Evolutionary conservation across 2,329 filamentous ascomycete genomes (phyloP).

Genomic region (Exophiala calicioides): DNA sequence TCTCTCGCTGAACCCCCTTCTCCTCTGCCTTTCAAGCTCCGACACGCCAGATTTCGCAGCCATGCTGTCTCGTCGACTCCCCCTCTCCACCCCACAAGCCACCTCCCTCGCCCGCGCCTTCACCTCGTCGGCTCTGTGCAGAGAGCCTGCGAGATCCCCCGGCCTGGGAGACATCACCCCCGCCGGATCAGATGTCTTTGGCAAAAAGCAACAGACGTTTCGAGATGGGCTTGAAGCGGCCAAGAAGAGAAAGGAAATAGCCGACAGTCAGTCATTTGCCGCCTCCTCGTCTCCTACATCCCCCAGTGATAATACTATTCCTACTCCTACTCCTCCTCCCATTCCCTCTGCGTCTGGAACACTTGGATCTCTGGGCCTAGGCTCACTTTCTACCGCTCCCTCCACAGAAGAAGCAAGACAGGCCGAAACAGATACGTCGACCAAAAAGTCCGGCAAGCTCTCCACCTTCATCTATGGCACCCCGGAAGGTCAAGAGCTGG

Average conservation of each 20-base stretch:
- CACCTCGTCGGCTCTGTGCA: conserved; percentile 52
- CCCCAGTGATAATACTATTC: too few species aligned
- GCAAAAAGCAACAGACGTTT: conserved; percentile 80
- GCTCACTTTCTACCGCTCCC: conserved; percentile 60
- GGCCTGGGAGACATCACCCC: conserved; percentile 81
- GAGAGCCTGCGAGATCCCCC: conserved; percentile 58
- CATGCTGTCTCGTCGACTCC: conserved; percentile 52
- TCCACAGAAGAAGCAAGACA: conserved; percentile 59
- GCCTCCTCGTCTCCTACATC: conserved; percentile 46
- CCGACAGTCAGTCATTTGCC: conserved; percentile 75
- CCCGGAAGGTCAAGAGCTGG: conserved; percentile 88
- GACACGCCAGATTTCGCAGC: conserved; percentile 21
- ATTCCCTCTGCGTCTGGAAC: conserved; percentile 36
- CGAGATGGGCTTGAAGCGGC: conserved; percentile 76
- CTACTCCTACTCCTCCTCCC: too few species aligned
- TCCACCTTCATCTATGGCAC: conserved; percentile 95
- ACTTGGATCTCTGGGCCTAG: conserved; percentile 51
- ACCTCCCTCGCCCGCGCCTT: conserved; percentile 59
- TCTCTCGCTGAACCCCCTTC: conserved; percentile 9
- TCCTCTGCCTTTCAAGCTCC: conserved; percentile 6
- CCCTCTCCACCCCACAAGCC: conserved; percentile 45
- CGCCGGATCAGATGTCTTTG: conserved; percentile 73
- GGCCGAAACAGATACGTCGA: conserved; percentile 59
- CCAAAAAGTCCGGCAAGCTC: conserved; percentile 72
- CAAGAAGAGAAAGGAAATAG: conserved; percentile 73